phyloP scores from a whole-genome alignment of 2,329 filamentous ascomycete species.

The Xylaria sp. region DNA sequence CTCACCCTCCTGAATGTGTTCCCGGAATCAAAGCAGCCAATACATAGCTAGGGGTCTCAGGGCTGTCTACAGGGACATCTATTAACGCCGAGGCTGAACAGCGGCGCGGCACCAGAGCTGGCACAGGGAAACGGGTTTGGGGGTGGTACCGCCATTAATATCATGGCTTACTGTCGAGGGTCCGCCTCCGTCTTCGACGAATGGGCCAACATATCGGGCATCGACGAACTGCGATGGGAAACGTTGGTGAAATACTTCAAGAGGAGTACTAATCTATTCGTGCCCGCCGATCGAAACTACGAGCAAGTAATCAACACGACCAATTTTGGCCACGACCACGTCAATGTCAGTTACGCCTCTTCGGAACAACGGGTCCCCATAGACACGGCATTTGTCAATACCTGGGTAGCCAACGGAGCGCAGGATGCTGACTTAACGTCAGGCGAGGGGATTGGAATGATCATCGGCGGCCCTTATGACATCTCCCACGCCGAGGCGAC shows the following conservation, averaged over 20 bases:
- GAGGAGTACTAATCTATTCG: constrained; percentile 17
- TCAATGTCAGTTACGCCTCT: constrained; percentile 17
- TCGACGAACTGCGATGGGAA: constrained; percentile 18
- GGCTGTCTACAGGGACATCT: too few relatives aligned
- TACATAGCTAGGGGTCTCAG: too few relatives aligned
- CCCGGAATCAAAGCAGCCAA: too few relatives aligned
- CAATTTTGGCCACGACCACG: constrained; percentile 12
- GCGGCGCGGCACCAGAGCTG: constrained; percentile 10
- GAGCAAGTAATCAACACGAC: constrained; percentile 16
- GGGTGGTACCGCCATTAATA: constrained; percentile 23
- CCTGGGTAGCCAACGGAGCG: constrained; percentile 13
- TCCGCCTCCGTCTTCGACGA: constrained; percentile 25
- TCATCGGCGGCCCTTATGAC: constrained; percentile 5
- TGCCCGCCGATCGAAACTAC: constrained; percentile 14
- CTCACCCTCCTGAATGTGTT: too few relatives aligned
- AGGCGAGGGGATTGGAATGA: constrained; percentile 25
- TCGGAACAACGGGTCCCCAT: constrained; percentile 2
- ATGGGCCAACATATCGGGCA: constrained; percentile 23
- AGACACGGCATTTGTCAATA: constrained; percentile 10
- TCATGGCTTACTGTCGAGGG: constrained; percentile 26
- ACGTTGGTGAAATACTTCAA: constrained; percentile 18
- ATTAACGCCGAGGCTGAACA: too few relatives aligned
- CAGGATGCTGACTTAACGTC: constrained; percentile 14
- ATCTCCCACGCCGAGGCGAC: constrained; percentile 18
- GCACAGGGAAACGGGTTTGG: constrained; percentile 19